These are phyloP conservation scores for Mortierella antarctica DNA, from an alignment of 192 early-diverging fungal genomes.

Conservation along the genomic window DNA sequence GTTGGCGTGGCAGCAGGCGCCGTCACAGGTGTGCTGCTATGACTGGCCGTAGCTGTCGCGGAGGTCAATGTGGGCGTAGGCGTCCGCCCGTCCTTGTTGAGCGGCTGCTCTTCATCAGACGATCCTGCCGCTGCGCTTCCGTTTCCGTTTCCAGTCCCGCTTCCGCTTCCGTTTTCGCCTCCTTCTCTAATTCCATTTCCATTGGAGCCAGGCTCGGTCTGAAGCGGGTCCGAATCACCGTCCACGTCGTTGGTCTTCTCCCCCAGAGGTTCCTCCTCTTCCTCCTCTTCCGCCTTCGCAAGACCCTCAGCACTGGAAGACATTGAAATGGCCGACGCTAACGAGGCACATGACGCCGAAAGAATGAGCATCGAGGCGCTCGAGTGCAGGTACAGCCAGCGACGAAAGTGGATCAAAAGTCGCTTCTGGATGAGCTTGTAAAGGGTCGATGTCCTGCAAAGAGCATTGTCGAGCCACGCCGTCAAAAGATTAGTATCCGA, in stretches of 20 bases:
- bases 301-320: neutral
- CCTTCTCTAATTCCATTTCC: neutral
- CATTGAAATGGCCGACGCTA: constrained; percentile 44
- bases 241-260: too few relatives aligned
- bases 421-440: constrained; percentile 46
- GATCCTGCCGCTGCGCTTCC: neutral
- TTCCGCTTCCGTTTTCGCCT: constrained; percentile 8
- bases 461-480: constrained; percentile 44
- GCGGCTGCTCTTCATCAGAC: neutral
- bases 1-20: neutral
- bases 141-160: neutral
- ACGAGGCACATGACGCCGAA: constrained; percentile 35
- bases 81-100: neutral
- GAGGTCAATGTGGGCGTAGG: neutral
- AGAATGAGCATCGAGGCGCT: constrained; percentile 41
- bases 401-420: constrained; percentile 42
- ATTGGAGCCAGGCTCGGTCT: too few relatives aligned
- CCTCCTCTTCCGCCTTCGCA: neutral
- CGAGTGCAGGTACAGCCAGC: constrained; percentile 46
- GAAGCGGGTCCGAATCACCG: too few relatives aligned
- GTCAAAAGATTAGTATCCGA: constrained; percentile 38
- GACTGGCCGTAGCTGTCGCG: neutral
- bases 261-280: constrained; percentile 4
- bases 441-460: constrained; percentile 30
- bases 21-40: neutral